phyloP scores from a whole-genome alignment of 129 eudicot species.

The Helianthus annuus region HanXRQr2.0-SUNRISE NC_035436.2:138551123-138551622 shows the following conservation, averaged over 20 bases:
- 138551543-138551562: no score
- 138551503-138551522: no score
- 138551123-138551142: slow-evolving; percentile 28
- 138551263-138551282: slow-evolving; percentile 27
- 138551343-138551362: background rate
- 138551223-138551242: slow-evolving; percentile 35
- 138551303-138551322: slow-evolving; percentile 41
- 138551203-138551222: slow-evolving; percentile 35
- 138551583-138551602: no score
- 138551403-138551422: no score
- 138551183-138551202: slow-evolving; percentile 16
- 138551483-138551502: no score
- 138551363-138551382: background rate
- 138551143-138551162: background rate
- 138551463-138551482: no score
- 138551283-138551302: slow-evolving; percentile 28
- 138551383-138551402: no score
- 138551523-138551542: no score
- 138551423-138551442: no score
- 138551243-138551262: slow-evolving; percentile 24
- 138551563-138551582: no score
- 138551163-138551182: slow-evolving; percentile 30
- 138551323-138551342: slow-evolving; percentile 1
- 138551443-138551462: no score
- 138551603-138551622: no score